Conservation (phyloP, 345 rosid species). For the Capsella bursapastoris region DNA sequence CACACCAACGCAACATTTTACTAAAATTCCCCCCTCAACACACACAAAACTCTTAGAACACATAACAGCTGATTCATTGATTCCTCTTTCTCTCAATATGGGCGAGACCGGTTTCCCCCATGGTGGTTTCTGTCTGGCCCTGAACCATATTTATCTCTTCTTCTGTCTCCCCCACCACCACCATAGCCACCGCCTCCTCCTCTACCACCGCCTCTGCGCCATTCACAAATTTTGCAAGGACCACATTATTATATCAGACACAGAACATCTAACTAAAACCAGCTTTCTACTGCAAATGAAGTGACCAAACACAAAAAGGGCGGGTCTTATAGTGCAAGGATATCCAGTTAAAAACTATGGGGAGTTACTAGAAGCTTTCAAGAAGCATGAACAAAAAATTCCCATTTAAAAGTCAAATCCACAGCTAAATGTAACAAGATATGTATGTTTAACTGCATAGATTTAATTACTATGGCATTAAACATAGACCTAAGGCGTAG, state of each 20-base stretch:
- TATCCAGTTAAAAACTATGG: constrained; percentile 9
- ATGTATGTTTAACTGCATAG: background rate
- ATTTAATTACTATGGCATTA: background rate
- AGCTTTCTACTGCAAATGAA: background rate
- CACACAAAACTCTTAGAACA: constrained; percentile 42
- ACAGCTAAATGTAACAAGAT: constrained; percentile 1
- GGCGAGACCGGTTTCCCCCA: constrained; percentile 94
- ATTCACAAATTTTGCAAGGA: constrained; percentile 33
- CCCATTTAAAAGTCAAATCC: constrained; percentile 10
- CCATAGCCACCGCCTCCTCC: constrained; percentile 70
- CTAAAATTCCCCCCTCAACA: constrained; percentile 33
- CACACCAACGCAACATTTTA: constrained; percentile 37
- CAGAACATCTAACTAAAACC: constrained; percentile 3
- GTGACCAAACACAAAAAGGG: constrained; percentile 17
- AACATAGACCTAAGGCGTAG: constrained; percentile 6
- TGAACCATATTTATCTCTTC: constrained; percentile 75
- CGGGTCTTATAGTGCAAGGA: background rate
- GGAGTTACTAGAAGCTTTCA: background rate
- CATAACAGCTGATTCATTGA: constrained; percentile 31
- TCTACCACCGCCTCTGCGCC: constrained; percentile 54
- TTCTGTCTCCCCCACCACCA: constrained; percentile 87
- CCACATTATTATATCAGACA: constrained; percentile 24
- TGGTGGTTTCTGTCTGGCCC: constrained; percentile 86
- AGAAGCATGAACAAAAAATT: constrained; percentile 4
- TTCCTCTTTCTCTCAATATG: constrained; percentile 59